Evolutionary conservation across 495 filamentous ascomycete genomes (phyloP), one percentile per base, ranked within the genome.

Genomic region (Collariella sp.): DNA sequence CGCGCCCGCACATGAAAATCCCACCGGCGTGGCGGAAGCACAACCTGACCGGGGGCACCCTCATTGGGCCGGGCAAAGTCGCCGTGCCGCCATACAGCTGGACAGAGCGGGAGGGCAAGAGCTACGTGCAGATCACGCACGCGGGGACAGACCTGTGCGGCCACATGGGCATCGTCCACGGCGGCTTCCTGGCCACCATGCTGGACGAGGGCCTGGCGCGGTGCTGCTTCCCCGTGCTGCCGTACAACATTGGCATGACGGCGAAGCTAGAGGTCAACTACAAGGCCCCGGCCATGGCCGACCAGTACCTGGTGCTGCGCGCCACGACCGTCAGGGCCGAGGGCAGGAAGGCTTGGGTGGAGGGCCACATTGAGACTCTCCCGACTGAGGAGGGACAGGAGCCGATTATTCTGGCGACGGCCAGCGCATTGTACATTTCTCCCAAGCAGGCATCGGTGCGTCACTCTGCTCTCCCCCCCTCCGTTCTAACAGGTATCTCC

Each of bases 291-390:
- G 84, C 84, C 23, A 78, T 79, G 65, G 89, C 91, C 22, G 78
- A 81, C n/a, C 76, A 77, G 43, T 95, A 85, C 64, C 73, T 91
- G 40, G 88, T 93, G 22, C 69, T 98, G 42, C 79, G 79, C 50
- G 94, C 89, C 18, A 81, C 82, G 62, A 96, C 89, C 16, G 80
- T 81, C 19, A 94, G 87, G 74, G 87, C 89, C 9, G 91, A 97
- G 66, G 94, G 93, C 6, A 78, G 93, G 56, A 98, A 98, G 70
- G 93, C 91, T 19, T 98, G 91, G 91, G 91, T 96, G 6, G 84
- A 89, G 70, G 94, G 88, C 19, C 80, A 82, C 58, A 86, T 98
- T 60, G 91, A 96, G 78, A 86, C 88, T 20, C 75, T 96, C 12
- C 80, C 82, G 13, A 57, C 54, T 2, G 58, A 68, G 56, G 35